Percentiles rank a stretch among this genome's conserved stretches.
These are phyloP conservation scores for Pezicula neosporulosa DNA, from an alignment of 2,329 filamentous ascomycete species.

Conservation along the genomic window DNA sequence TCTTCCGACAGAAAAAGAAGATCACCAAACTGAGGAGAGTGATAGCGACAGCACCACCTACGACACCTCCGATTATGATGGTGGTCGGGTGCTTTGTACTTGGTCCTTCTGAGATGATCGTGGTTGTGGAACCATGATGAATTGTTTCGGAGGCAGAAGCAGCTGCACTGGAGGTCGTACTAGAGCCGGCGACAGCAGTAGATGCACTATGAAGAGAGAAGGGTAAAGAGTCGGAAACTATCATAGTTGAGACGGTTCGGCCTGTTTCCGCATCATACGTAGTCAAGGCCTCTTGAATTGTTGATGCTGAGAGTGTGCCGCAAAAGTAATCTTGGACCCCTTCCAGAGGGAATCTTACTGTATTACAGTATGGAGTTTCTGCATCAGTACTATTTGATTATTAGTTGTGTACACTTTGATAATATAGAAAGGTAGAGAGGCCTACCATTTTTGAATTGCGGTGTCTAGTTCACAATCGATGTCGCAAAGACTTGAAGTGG, in stretches of 20 bases:
- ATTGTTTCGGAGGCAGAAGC: neutral
- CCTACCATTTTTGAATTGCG: slow-evolving; percentile 44
- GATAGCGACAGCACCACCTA: neutral
- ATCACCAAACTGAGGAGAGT: neutral
- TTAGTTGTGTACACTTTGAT: slow-evolving; percentile 9
- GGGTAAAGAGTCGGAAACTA: neutral
- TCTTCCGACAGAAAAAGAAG: neutral
- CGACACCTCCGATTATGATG: neutral
- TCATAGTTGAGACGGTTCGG: slow-evolving; percentile 26
- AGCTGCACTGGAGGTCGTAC: neutral
- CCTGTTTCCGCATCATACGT: slow-evolving; percentile 37
- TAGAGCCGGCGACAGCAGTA: neutral
- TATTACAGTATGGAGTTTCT: slow-evolving; percentile 39
- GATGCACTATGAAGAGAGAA: neutral
- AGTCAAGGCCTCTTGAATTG: slow-evolving; percentile 34
- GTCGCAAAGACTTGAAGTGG: slow-evolving; percentile 34
- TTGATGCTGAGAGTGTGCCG: slow-evolving; percentile 29
- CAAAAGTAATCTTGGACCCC: slow-evolving; percentile 44
- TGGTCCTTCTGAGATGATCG: neutral
- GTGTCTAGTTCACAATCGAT: slow-evolving; percentile 29
- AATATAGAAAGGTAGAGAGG: neutral
- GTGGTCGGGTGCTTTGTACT: neutral
- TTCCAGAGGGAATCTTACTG: slow-evolving; percentile 35
- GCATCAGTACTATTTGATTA: slow-evolving; percentile 31
- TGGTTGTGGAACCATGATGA: neutral